Evolutionary conservation across 176 grass and related monocot species (phyloP).

Genomic region (Carex parvula): DNA sequence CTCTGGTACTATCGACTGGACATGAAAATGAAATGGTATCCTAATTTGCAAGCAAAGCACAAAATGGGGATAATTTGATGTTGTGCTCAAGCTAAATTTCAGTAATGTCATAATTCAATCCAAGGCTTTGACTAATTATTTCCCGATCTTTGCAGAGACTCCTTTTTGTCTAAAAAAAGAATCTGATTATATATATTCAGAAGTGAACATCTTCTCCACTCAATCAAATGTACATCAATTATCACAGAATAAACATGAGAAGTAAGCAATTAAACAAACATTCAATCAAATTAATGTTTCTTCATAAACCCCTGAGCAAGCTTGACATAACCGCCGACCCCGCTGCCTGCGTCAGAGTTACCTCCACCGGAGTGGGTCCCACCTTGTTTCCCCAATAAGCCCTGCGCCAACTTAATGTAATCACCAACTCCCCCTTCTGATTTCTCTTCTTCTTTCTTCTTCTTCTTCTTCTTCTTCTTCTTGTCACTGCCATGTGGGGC

Average conservation of each 20-base stretch:
- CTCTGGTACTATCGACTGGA: not conserved
- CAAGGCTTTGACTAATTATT: too few relatives aligned
- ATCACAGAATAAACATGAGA: not conserved
- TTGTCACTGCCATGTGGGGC: conserved; percentile 18
- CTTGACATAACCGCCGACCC: conserved; percentile 22
- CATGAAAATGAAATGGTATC: not conserved
- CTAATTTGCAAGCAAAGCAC: not conserved
- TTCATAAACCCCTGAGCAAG: conserved; percentile 26
- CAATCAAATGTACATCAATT: not conserved
- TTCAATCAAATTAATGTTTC: conserved; percentile 16
- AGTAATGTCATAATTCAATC: not conserved
- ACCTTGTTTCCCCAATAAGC: conserved; percentile 31
- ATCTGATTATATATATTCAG: not conserved
- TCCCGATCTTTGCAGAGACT: not conserved
- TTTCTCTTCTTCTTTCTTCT: conserved; percentile 36
- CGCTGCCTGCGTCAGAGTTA: not conserved
- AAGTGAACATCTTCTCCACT: not conserved
- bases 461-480: conserved; percentile 44
- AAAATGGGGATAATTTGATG: not conserved
- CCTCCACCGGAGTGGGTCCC: not conserved
- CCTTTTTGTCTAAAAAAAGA: too few relatives aligned
- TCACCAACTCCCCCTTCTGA: conserved; percentile 18
- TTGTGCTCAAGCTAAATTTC: not conserved
- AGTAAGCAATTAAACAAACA: not conserved
- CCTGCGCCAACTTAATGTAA: conserved; percentile 15